Percentiles rank a stretch among this genome's conserved stretches.
phyloP scores from a whole-genome alignment of 345 rosid species.

The Citrus sp. region DNA sequence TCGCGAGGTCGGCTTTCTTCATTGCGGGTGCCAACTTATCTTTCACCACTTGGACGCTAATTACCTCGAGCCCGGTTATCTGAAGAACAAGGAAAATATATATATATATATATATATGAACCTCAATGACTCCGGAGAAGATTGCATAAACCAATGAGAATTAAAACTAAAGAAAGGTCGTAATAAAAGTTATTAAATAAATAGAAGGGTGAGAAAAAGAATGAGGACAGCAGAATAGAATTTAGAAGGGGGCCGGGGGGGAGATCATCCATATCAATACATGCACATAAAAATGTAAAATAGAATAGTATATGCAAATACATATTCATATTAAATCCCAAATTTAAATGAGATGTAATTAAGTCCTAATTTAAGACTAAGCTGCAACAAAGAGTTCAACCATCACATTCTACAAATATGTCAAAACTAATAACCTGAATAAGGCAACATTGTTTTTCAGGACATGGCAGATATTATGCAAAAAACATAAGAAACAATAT shows the following conservation, averaged over 20 bases:
- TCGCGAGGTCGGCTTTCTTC: slow-evolving; percentile 57
- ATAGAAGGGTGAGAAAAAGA: not conserved
- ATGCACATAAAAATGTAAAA: not conserved
- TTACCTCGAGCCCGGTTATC: slow-evolving; percentile 56
- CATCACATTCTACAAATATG: not conserved
- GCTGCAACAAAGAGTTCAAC: not conserved
- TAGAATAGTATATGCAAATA: not conserved
- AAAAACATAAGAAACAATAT: not conserved
- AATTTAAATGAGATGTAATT: not conserved
- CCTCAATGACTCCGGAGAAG: too few species aligned
- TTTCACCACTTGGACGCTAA: slow-evolving; percentile 78
- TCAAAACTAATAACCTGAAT: not conserved
- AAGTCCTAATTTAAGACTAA: not conserved
- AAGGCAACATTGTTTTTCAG: not conserved
- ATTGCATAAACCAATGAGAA: not conserved
- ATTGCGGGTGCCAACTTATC: slow-evolving; percentile 64
- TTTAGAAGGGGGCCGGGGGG: not conserved
- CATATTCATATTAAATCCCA: not conserved
- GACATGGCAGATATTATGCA: not conserved
- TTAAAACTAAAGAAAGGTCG: not conserved
- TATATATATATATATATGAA: too few species aligned
- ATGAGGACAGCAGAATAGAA: not conserved
- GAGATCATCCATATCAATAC: too few species aligned
- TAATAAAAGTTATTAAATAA: not conserved
- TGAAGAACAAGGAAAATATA: slow-evolving; percentile 16